Conservation (phyloP, 208 protist genomes). For the Strigomonas culicis region DNA sequence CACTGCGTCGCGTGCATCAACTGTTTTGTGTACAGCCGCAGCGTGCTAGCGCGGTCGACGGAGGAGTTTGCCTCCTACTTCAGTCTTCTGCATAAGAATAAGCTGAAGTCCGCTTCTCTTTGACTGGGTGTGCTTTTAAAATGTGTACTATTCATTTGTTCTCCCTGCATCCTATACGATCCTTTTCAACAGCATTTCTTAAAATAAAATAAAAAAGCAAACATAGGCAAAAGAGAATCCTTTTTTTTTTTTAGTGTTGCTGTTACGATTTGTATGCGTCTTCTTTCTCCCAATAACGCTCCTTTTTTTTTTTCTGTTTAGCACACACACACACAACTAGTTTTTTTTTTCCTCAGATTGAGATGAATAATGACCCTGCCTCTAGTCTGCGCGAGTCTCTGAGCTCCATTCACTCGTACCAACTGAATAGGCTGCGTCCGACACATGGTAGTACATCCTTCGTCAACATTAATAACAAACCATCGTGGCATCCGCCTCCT, state of each 20-base stretch:
- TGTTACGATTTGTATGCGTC: background rate
- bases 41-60: slow-evolving; percentile 21
- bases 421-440: background rate
- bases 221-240: background rate
- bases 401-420: slow-evolving; percentile 16
- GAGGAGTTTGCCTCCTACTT: slow-evolving; percentile 58
- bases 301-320: slow-evolving; percentile 8
- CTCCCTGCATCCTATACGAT: background rate
- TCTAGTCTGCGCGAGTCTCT: background rate
- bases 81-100: slow-evolving; percentile 34
- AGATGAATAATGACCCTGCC: background rate
- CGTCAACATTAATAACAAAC: slow-evolving; percentile 38
- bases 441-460: slow-evolving; percentile 28
- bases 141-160: no score
- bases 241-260: background rate
- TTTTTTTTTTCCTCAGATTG: background rate
- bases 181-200: no score
- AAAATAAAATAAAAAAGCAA: slow-evolving; percentile 22
- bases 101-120: background rate
- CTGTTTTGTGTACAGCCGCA: slow-evolving; percentile 56
- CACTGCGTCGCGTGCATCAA: slow-evolving; percentile 48
- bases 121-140: no score
- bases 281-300: background rate
- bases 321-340: background rate
- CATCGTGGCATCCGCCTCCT: slow-evolving; percentile 34